A percentile compares a stretch with the other conserved stretches of the same genome.
These are phyloP conservation scores for Saturnispora ahearnii DNA, from an alignment of 805 yeast species.

Conservation along the genomic window DNA sequence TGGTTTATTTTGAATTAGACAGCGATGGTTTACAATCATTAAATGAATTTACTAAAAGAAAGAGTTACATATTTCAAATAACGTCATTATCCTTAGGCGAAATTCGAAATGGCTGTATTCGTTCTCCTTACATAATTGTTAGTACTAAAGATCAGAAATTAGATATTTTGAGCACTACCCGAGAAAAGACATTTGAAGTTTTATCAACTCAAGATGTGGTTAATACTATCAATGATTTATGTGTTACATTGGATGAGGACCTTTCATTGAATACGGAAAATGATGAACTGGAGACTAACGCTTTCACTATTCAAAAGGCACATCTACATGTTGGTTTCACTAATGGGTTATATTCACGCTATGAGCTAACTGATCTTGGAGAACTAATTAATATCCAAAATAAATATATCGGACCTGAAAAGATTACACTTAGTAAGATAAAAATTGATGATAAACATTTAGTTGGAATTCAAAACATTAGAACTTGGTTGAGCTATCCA, in stretches of 20 bases:
- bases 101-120: constrained; percentile 35
- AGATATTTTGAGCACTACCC: constrained; percentile 54
- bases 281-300: constrained; percentile 5
- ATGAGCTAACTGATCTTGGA: constrained; percentile 56
- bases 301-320: constrained; percentile 9
- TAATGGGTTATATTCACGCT: constrained; percentile 72
- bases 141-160: constrained; percentile 67
- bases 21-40: constrained; percentile 51
- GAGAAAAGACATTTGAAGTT: constrained; percentile 49
- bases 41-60: constrained; percentile 58
- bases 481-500: constrained; percentile 48
- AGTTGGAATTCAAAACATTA: constrained; percentile 43
- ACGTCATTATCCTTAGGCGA: constrained; percentile 43
- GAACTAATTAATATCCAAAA: constrained; percentile 53
- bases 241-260: constrained; percentile 21
- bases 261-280: constrained; percentile 19
- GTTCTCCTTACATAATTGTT: constrained; percentile 54
- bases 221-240: constrained; percentile 33
- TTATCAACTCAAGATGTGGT: constrained; percentile 59
- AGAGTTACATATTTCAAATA: constrained; percentile 44
- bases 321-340: constrained; percentile 69
- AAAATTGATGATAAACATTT: constrained; percentile 25
- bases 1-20: constrained; percentile 73
- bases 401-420: constrained; percentile 64
- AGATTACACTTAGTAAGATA: constrained; percentile 42